Evolutionary conservation across 1,284 basidiomycete genomes (phyloP), one percentile per base, ranked within the genome.

Genomic region (Singerocomus inundabilis): DNA sequence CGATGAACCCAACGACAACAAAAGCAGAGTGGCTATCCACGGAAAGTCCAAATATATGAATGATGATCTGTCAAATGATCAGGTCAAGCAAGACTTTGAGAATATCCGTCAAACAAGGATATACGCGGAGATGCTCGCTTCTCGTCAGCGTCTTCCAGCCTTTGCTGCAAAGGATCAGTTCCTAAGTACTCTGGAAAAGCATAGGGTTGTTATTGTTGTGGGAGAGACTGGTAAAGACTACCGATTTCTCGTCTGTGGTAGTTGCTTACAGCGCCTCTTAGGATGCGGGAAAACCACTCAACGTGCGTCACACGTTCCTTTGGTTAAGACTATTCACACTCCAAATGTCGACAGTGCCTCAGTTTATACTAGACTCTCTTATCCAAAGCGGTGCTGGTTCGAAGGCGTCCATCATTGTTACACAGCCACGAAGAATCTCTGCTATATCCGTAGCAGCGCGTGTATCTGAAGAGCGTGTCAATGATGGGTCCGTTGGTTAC

Each of bases 221-320:
- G 90, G 91, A 47, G 89, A 94, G 70, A 92, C 90, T 54, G 85
- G 85, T 81, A 28, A 47, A 51, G 13, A 33, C 16, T 16, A 13
- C 24, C 43, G 31, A 50, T 39, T 52, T 25, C 32, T 6, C 32
- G 21, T 10, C 26, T n/a, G 18, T 36, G 11, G 10, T 37, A 34
- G 3, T 37, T 26, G 41, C 37, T 60, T 15, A 60, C 51, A 36
- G 16, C 59, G 51, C 55, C 54, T 48, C 44, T 33, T 49, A 81
- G 91, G 94, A 48, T 93, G 88, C 54, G 95, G 94, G 30, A 98
- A 98, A 68, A 93, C 91, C 3, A 91, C 88, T 1, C 88, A 90
- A 68, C 68, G 89, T 90, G 60, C 30, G 51, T 47, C 33, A 49
- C 48, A 25, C 25, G 4, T 43, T 26, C 10, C 35, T 44, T 15